phyloP scores from a whole-genome alignment of 2,329 filamentous ascomycete species.

The Akanthomyces uredinophilus region DNA sequence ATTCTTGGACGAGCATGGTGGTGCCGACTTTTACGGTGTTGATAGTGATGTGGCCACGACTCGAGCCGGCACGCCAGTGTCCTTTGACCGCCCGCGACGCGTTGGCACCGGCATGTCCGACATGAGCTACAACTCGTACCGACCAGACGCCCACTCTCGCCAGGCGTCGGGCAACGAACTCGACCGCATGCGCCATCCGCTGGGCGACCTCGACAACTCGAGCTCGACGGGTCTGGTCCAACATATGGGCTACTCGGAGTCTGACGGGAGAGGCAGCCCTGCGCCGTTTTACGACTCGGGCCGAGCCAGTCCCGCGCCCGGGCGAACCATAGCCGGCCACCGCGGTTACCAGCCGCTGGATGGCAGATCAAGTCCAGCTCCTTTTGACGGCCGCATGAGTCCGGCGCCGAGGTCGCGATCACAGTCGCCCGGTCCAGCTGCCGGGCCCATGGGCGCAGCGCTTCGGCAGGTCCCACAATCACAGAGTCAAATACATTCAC shows the following conservation, averaged over 20 bases:
- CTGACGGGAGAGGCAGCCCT: slow-evolving; percentile 21
- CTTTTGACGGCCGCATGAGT: slow-evolving; percentile 5
- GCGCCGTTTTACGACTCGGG: not conserved
- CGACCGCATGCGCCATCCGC: slow-evolving; percentile 37
- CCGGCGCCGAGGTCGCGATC: slow-evolving; percentile 2
- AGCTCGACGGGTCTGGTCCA: slow-evolving; percentile 52
- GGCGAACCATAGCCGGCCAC: not conserved
- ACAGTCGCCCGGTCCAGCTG: slow-evolving; percentile 12
- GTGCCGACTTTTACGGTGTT: slow-evolving; percentile 61
- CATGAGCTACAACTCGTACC: slow-evolving; percentile 27
- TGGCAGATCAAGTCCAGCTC: not conserved
- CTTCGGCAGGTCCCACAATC: not conserved
- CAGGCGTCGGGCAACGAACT: slow-evolving; percentile 16
- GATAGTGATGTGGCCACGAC: slow-evolving; percentile 41
- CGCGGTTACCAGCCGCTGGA: slow-evolving; percentile 7
- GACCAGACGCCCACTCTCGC: slow-evolving; percentile 15
- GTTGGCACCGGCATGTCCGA: slow-evolving; percentile 19
- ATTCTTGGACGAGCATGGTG: slow-evolving; percentile 83
- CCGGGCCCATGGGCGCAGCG: slow-evolving; percentile 22
- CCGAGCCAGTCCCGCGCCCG: not conserved
- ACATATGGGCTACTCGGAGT: slow-evolving; percentile 24
- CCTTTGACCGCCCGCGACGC: slow-evolving; percentile 34
- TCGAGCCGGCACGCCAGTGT: slow-evolving; percentile 57
- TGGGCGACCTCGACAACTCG: slow-evolving; percentile 48
- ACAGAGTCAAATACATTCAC: not conserved